Base-by-base conservation (phyloP, 2,329 filamentous ascomycete species). In the Aspergillaceae sp. region DNA sequence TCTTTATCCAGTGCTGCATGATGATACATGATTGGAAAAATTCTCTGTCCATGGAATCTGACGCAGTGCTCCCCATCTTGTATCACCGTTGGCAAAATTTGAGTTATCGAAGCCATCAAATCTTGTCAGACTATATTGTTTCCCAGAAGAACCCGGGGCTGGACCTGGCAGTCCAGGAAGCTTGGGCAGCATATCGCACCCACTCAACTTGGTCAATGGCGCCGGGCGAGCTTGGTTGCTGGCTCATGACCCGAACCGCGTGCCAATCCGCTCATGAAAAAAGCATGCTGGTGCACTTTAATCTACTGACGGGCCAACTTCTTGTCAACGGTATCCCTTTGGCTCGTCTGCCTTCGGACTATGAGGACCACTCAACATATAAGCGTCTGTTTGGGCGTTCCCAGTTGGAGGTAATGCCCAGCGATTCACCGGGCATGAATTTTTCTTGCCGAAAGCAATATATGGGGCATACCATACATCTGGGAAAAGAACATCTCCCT, bases 1-100 rank as follows among this genome's bases (percentile, higher is more conserved):
- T 63, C 6, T 61, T 70, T 11, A 51, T 71, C 0, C 60, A 70
- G 47, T 69, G 65, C 42, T 61, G 56, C 7, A 68, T 71, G 11
- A 51, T 55, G 0, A 58, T 74, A 27, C 59, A 66, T 10, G 65
- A 73, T 40, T 51, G 56, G n/a, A 52, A 46, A 7, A 7, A 43
- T 9, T 44, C 51, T 28, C 32, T 47, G 1, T 34, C 36, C 1
- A 11, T 43, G 3, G 28, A 48, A 37, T 40, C 47, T 5, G 48
- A 48, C n/a, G 27, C 45, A 19, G 40, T 53, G 29, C 36, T 53
- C 7, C 34, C 45, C 5, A 48, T 61, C 1, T 34, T 65, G 10
- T 50, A 55, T 29, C 42, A 52, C 29, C 56, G 59, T 27, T 58
- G 56, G 53, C 52, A 53, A 49, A 45, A 59, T 44, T 35, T 44